A percentile compares a stretch with the other conserved stretches of the same genome.
Conservation (phyloP, 2,329 filamentous ascomycete genomes). For the Setomelanomma holmii region DNA sequence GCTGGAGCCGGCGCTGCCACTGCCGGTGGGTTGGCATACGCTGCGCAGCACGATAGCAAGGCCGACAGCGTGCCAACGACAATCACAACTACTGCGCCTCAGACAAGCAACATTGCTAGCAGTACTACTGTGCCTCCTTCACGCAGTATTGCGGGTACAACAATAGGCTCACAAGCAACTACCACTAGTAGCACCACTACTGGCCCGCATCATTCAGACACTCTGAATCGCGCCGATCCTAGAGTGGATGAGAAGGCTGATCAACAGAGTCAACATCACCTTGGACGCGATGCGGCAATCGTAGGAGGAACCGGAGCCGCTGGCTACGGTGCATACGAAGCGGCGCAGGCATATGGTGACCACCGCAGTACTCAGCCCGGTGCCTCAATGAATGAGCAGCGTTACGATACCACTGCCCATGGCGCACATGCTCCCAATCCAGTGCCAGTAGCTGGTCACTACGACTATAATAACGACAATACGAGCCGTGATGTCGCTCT, state of each 20-base stretch:
- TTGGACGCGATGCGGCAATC: constrained; percentile 35
- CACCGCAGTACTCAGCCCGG: constrained; percentile 38
- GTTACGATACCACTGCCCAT: constrained; percentile 34
- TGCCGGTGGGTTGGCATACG: constrained; percentile 23
- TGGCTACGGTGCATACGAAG: constrained; percentile 45
- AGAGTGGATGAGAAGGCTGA: constrained; percentile 26
- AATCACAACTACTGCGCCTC: constrained; percentile 37
- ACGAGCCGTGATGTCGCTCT: constrained; percentile 32
- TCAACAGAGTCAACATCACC: constrained; percentile 30
- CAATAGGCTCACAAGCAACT: constrained; percentile 5
- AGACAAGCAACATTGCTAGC: constrained; percentile 43
- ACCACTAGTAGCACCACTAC: constrained; percentile 37
- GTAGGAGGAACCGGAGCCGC: constrained; percentile 40
- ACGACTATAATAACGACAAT: constrained; percentile 27
- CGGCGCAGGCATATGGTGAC: constrained; percentile 34
- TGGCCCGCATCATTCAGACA: constrained; percentile 36
- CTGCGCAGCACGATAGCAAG: constrained; percentile 23
- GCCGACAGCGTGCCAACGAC: constrained; percentile 28
- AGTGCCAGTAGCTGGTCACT: constrained; percentile 17
- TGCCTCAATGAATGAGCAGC: constrained; percentile 40
- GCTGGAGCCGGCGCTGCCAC: constrained; percentile 24
- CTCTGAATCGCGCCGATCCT: constrained; percentile 36
- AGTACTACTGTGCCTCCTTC: constrained; percentile 39
- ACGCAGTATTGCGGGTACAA: constrained; percentile 27
- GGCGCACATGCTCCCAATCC: constrained; percentile 32